A percentile compares a stretch with the other conserved stretches of the same genome.
Evolutionary conservation across 73 alveolate genomes (phyloP).

Genomic region (Symbiodinium pilosum): DNA sequence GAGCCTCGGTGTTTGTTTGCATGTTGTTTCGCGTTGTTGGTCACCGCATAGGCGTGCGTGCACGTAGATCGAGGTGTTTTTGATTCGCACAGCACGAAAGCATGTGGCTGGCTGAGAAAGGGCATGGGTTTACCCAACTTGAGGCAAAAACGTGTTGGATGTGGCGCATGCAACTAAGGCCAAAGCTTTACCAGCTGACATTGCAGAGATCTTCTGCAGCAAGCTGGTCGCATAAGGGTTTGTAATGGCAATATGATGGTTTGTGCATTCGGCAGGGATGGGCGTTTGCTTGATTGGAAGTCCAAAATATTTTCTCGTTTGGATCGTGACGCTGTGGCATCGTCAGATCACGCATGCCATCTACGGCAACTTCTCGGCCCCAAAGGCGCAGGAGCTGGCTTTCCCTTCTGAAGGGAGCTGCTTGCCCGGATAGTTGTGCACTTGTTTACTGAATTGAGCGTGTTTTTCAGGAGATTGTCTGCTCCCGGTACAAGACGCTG

Average conservation of each 20-base stretch:
- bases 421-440: too few species aligned
- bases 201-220: conserved; percentile 91
- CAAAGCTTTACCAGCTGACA: conserved; percentile 89
- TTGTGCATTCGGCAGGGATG: too few species aligned
- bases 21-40: neutral
- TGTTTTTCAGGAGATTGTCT: conserved; percentile 66
- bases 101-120: neutral
- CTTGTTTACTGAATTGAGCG: too few species aligned
- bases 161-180: neutral
- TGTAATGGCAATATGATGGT: too few species aligned
- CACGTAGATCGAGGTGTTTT: neutral
- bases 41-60: neutral
- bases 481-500: conserved; percentile 95
- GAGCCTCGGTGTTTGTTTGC: neutral
- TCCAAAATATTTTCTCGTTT: too few species aligned
- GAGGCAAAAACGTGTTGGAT: too few species aligned
- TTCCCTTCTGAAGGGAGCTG: neutral
- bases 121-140: neutral
- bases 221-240: neutral
- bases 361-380: conserved; percentile 99
- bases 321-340: too few species aligned
- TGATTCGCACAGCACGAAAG: neutral
- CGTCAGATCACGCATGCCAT: conserved; percentile 96
- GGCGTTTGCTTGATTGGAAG: too few species aligned
- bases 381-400: conserved; percentile 98